These are phyloP conservation scores for Taxillus chinensis DNA, from an alignment of 164 flowering plant genomes.

Conservation along the genomic window DNA sequence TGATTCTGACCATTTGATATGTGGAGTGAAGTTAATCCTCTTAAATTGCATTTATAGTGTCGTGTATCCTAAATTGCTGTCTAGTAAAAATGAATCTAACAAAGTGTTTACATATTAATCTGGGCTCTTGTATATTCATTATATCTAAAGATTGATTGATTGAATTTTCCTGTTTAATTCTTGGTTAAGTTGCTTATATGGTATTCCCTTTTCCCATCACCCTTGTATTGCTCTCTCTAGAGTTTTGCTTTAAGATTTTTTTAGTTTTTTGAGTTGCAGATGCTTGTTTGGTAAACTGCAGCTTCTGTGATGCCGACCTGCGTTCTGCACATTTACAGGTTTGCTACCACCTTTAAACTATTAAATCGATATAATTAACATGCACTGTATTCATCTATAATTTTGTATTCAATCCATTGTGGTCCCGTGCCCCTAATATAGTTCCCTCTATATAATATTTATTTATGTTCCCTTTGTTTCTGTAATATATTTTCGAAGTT, in stretches of 20 bases:
- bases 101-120: background rate
- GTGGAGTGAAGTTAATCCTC: background rate
- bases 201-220: background rate
- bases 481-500: too few species aligned
- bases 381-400: too few species aligned
- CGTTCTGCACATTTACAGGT: slow-evolving; percentile 93
- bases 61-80: too few species aligned
- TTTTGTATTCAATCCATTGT: too few species aligned
- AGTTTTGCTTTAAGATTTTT: background rate
- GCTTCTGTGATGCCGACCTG: slow-evolving; percentile 87
- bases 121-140: background rate
- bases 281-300: slow-evolving; percentile 73
- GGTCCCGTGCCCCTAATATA: too few species aligned
- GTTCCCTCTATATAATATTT: too few species aligned
- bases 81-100: too few species aligned
- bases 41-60: too few species aligned
- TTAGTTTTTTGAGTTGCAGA: slow-evolving; percentile 32
- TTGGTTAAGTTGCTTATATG: background rate
- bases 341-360: background rate
- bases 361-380: too few species aligned
- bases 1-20: background rate
- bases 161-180: background rate
- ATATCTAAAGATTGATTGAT: background rate
- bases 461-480: too few species aligned
- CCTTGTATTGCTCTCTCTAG: background rate